Evolutionary conservation across 2,329 filamentous ascomycete species (phyloP).

Genomic region (Fusarium sp.): DNA sequence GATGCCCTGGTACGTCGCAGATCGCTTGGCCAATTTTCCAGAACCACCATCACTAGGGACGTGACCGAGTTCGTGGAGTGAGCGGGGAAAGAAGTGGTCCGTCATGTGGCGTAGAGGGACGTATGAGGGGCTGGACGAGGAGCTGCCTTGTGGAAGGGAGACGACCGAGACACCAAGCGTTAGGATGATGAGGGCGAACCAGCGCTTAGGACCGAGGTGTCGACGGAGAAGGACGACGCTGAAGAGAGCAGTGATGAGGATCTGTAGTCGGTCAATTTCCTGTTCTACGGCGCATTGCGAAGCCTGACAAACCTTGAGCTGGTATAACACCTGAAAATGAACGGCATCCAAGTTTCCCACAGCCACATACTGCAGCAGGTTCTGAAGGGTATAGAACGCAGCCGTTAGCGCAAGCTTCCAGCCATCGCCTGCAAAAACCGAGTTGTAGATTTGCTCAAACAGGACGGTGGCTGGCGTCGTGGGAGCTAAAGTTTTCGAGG

Average conservation of each 20-base stretch:
- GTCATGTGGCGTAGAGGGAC: constrained; percentile 73
- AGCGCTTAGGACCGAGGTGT: constrained; percentile 78
- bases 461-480: constrained; percentile 84
- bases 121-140: constrained; percentile 65
- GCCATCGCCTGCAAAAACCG: constrained; percentile 89
- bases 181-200: constrained; percentile 83
- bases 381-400: constrained; percentile 89
- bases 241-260: constrained; percentile 89
- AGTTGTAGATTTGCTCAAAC: constrained; percentile 81
- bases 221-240: constrained; percentile 82
- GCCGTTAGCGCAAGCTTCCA: constrained; percentile 96
- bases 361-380: constrained; percentile 92
- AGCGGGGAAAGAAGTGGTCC: constrained; percentile 80
- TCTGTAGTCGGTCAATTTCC: constrained; percentile 57
- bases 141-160: constrained; percentile 75
- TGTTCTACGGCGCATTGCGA: neutral
- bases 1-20: constrained; percentile 92
- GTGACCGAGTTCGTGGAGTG: constrained; percentile 80
- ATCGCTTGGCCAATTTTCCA: constrained; percentile 61
- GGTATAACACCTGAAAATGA: constrained; percentile 93
- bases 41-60: constrained; percentile 40
- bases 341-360: constrained; percentile 92
- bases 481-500: constrained; percentile 80
- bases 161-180: constrained; percentile 87
- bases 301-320: constrained; percentile 76